These are phyloP conservation scores for Kodamaea ohmeri DNA, from an alignment of 1,139 yeast genomes.

Conservation along the genomic window DNA sequence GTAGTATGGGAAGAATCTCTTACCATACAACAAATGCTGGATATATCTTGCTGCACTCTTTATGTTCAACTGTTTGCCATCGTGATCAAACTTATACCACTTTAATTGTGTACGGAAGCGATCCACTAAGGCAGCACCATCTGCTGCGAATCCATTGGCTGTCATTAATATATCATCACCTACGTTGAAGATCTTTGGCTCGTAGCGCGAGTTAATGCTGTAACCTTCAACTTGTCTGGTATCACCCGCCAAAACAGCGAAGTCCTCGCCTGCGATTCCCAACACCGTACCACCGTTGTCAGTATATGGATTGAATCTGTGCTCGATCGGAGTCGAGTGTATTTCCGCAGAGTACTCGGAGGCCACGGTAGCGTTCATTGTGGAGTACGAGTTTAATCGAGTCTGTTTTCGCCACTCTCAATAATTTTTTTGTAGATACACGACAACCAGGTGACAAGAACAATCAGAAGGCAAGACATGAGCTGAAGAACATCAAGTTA, in stretches of 20 bases:
- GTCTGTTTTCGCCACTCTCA: constrained; percentile 10
- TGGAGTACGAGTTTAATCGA: constrained; percentile 6
- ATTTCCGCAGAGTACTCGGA: constrained; percentile 59
- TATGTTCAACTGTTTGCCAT: constrained; percentile 63
- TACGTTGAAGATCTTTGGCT: constrained; percentile 84
- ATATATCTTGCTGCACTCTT: constrained; percentile 85
- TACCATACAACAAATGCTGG: constrained; percentile 87
- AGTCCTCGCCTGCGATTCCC: constrained; percentile 97
- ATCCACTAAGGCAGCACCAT: constrained; percentile 80
- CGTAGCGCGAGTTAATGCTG: constrained; percentile 88
- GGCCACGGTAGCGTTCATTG: constrained; percentile 44
- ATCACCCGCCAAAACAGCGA: constrained; percentile 96
- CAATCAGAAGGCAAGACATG: background rate
- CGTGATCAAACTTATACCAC: constrained; percentile 92
- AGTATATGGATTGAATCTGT: constrained; percentile 90
- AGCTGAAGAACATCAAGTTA: background rate
- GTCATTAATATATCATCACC: constrained; percentile 88
- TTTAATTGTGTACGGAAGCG: constrained; percentile 74
- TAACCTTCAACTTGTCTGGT: constrained; percentile 95
- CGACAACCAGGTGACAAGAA: background rate
- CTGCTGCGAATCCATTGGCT: constrained; percentile 97
- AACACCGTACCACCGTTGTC: constrained; percentile 97
- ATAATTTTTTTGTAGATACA: background rate
- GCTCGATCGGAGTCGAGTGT: constrained; percentile 73
- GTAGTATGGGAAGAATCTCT: constrained; percentile 95